Percentiles rank a stretch among this genome's conserved stretches.
Evolutionary conservation across 768 basidiomycete genomes (phyloP).

Genomic region (Phylloporus scabripes): DNA sequence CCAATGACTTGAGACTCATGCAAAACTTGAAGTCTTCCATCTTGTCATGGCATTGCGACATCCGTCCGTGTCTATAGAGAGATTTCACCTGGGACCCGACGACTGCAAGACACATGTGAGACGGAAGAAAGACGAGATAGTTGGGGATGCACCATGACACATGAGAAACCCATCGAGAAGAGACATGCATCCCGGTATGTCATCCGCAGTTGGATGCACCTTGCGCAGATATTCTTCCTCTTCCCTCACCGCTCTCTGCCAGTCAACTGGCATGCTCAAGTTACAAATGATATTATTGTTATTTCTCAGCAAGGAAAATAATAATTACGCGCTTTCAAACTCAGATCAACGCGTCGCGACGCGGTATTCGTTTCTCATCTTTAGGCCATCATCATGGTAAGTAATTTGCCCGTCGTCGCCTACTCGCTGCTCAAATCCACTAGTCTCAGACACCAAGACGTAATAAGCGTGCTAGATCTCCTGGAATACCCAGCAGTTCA

Average conservation of each 20-base stretch:
- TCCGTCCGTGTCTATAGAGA: constrained; percentile 80
- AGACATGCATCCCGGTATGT: constrained; percentile 77
- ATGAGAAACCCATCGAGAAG: constrained; percentile 67
- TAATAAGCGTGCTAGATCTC: constrained; percentile 59
- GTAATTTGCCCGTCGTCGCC: constrained; percentile 7
- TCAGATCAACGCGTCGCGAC: constrained; percentile 46
- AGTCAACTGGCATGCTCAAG: constrained; percentile 39
- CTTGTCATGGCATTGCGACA: constrained; percentile 66
- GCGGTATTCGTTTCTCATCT: constrained; percentile 30
- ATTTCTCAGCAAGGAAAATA: constrained; percentile 4
- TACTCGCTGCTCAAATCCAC: not conserved
- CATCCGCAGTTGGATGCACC: constrained; percentile 69
- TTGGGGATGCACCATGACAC: constrained; percentile 52
- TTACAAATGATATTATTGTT: not conserved
- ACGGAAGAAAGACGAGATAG: constrained; percentile 1
- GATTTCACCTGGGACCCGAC: constrained; percentile 76
- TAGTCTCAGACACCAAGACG: constrained; percentile 46
- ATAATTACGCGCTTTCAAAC: constrained; percentile 37
- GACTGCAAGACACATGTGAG: constrained; percentile 39
- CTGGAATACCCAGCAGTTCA: constrained; percentile 43
- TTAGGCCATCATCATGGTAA: constrained; percentile 35
- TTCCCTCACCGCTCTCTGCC: constrained; percentile 54
- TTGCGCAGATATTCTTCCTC: constrained; percentile 61
- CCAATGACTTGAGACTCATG: constrained; percentile 71
- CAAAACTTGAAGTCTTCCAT: constrained; percentile 95